Evolutionary conservation across 2,329 filamentous ascomycete genomes (phyloP).

Genomic region (Hypoxylon sp.): DNA sequence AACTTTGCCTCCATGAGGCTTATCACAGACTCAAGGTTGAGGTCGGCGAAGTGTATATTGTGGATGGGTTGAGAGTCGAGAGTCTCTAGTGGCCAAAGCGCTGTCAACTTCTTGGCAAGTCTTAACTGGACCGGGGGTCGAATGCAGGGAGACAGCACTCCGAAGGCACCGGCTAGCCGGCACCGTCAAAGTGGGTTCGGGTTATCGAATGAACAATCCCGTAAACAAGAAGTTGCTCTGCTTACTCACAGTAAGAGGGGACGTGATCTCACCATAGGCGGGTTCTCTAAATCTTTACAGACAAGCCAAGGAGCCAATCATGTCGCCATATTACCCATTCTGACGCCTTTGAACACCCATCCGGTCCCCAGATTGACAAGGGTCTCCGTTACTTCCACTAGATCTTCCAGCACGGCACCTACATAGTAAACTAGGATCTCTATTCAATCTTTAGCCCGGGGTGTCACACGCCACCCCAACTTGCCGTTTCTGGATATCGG

Average conservation of each 20-base stretch:
- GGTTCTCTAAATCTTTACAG: constrained; percentile 4
- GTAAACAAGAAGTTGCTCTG: constrained; percentile 8
- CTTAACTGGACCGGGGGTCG: constrained; percentile 37
- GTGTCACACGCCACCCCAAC: constrained; percentile 36
- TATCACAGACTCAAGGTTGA: neutral
- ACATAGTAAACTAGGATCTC: constrained; percentile 16
- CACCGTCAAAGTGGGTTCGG: constrained; percentile 40
- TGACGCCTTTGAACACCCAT: constrained; percentile 2
- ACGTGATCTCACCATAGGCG: constrained; percentile 6
- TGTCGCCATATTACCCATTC: constrained; percentile 7
- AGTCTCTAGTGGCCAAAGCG: constrained; percentile 28
- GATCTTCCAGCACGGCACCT: constrained; percentile 36
- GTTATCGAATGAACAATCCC: constrained; percentile 29
- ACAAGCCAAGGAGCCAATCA: constrained; percentile 19
- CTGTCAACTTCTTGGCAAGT: constrained; percentile 42
- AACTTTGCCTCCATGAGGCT: neutral
- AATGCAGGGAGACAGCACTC: constrained; percentile 27
- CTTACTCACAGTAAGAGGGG: constrained; percentile 6
- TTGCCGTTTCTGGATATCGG: constrained; percentile 38
- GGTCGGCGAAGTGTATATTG: neutral
- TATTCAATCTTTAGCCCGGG: constrained; percentile 13
- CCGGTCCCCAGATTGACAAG: constrained; percentile 31
- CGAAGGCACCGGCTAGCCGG: constrained; percentile 20
- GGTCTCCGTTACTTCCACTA: constrained; percentile 32
- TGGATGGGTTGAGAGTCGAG: constrained; percentile 26